Evolutionary conservation across 1,284 basidiomycete genomes (phyloP).

Genomic region (Melampsora abietis-canadensis): DNA sequence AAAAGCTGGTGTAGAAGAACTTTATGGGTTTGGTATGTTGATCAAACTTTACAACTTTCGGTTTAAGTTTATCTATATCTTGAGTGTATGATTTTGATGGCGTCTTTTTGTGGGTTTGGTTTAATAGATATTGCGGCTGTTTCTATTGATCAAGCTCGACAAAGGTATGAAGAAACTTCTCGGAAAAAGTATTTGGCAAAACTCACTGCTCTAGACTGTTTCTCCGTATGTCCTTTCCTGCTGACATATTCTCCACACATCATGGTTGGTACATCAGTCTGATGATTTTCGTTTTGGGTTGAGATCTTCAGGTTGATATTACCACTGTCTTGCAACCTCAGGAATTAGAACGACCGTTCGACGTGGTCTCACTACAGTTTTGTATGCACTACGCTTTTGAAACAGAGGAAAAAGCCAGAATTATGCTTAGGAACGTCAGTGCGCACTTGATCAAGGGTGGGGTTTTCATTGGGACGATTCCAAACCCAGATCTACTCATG

Average conservation of each 20-base stretch:
- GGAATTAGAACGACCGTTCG: conserved; percentile 65
- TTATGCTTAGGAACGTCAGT: conserved; percentile 89
- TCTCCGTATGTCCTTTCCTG: conserved; percentile 57
- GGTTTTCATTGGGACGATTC: conserved; percentile 88
- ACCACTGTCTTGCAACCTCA: conserved; percentile 66
- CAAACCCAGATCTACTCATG: conserved; percentile 75
- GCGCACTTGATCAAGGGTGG: conserved; percentile 77
- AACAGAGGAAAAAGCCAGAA: conserved; percentile 73
- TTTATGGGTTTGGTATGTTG: conserved; percentile 74
- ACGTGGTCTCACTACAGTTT: conserved; percentile 96
- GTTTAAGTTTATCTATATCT: too few relatives aligned
- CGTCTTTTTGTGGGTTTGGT: background rate
- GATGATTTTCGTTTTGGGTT: background rate
- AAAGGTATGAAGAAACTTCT: conserved; percentile 62
- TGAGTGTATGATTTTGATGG: background rate
- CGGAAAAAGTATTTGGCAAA: conserved; percentile 66
- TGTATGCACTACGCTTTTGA: conserved; percentile 99
- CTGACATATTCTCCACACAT: background rate
- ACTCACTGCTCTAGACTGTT: conserved; percentile 88
- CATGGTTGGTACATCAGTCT: background rate
- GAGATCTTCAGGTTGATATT: conserved; percentile 60
- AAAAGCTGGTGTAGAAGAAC: conserved; percentile 74
- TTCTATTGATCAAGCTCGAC: conserved; percentile 82
- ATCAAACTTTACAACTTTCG: too few relatives aligned
- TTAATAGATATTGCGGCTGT: conserved; percentile 78